A percentile compares a stretch with the other conserved stretches of the same genome.
These are phyloP conservation scores for Pseudogymnoascus sp. DNA, from an alignment of 2,329 filamentous ascomycete genomes.

Conservation along the genomic window DNA sequence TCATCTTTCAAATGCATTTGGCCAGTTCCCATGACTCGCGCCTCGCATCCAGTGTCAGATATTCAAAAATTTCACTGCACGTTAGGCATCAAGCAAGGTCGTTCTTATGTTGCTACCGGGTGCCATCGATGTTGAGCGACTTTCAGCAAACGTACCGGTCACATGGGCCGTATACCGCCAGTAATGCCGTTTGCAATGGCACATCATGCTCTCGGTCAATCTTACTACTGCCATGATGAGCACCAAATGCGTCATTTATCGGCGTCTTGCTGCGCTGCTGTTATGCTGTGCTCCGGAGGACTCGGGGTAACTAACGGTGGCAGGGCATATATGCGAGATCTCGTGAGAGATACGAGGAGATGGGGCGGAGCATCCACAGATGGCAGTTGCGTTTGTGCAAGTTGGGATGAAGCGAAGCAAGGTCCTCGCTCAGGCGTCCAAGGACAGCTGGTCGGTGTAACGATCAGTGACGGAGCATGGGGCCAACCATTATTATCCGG, in stretches of 20 bases:
- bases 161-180: neutral
- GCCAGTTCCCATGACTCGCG: neutral
- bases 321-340: neutral
- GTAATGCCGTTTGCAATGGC: neutral
- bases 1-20: neutral
- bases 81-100: neutral
- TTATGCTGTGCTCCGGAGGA: neutral
- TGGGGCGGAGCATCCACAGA: neutral
- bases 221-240: neutral
- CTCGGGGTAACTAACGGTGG: neutral
- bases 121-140: neutral
- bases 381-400: neutral
- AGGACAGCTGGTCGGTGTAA: slow-evolving; percentile 1
- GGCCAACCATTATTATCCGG: neutral
- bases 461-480: neutral
- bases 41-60: neutral
- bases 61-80: neutral
- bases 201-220: neutral
- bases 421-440: neutral
- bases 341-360: neutral
- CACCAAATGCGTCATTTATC: neutral
- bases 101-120: neutral
- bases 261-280: neutral
- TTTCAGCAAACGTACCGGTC: neutral
- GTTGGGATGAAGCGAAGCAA: neutral